Evolutionary conservation across 208 protist species (phyloP), one percentile per base, ranked within the genome.

Genomic region (Porcisia deanei): DNA sequence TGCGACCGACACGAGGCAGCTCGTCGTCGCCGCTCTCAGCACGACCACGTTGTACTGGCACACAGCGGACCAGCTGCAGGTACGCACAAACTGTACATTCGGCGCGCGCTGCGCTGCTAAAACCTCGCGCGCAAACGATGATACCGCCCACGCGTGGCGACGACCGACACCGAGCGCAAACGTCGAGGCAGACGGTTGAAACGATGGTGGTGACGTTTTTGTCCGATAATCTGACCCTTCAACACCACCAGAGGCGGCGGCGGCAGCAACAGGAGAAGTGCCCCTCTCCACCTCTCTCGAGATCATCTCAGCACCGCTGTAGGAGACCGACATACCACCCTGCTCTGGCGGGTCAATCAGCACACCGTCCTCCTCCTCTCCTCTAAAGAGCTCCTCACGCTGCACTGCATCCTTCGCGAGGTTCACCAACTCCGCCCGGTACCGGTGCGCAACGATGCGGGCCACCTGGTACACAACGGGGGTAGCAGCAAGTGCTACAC

Each of bases 381-480:
- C 64, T 34, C 75, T 79, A 18, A 75, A 67, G 45, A 76, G 71
- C 54, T 73, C 73, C 41, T 70, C 61, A 20, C 67, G 71, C 70
- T 80, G 67, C 64, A 75, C 61, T 8, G 81, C 43, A 20, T 77
- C 52, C 34, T 71, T 83, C 12, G 86, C 77, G 4, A 69, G 61
- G 58, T 66, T 74, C 16, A 90, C 72, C 65, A 90, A 67, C 39
- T 77, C 76, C 10, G 75, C 78, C 2, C 82, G 79, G 30, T 73
- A 75, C 39, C 60, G 78, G 65, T 58, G 64, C 16, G 83, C 80
- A 7, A 80, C 58, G 1, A 84, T 14, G 12, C 83, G 83, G 39
- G 76, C 57, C 9, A 81, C 60, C 22, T 76, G 72, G 47, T 86
- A 88, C 52, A 90, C 53, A 20, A 88, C 2, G 22, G 86, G 86